Base-by-base conservation (phyloP, 139 green algal species). In the Micractinium conductrix region DNA sequence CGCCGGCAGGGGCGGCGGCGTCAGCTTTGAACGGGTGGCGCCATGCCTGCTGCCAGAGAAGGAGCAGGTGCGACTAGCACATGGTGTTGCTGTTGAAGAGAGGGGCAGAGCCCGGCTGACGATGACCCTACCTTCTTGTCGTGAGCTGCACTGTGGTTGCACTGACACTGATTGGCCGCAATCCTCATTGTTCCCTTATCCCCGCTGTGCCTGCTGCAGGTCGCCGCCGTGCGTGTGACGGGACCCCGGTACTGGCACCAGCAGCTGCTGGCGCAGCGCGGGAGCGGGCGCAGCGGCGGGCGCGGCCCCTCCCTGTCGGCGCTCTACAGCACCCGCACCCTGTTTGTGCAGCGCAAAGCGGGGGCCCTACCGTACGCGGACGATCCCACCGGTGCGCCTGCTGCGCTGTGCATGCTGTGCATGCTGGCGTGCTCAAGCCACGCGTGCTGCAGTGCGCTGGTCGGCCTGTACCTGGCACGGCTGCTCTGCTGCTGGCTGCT, bases 41-140 rank as follows among this genome's bases (percentile, higher is more conserved):
- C 95, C 95, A 7, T 96, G 92, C 88, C 85, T 98, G 50, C 83
- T 97, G 60, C 95, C 94, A 8, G 94, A 97, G 80, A n/a, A 78
- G n/a, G 24, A 78, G 24, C 80, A 91, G 83, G 84, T 93, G 45
- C 62, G 8, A 2, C 62, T 37, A 12, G 62, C 6, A 38, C 3
- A 37, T 7, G 28, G 10, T 35, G 58, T 19, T 69, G 62, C 53
- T 62, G 6, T n/a, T n/a, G n/a, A n/a, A n/a, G n/a, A n/a, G n/a
- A n/a, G n/a, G n/a, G n/a, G n/a, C n/a, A n/a, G n/a, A n/a, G n/a
- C n/a, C n/a, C n/a, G n/a, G n/a, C n/a, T n/a, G n/a, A n/a, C n/a
- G n/a, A n/a, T n/a, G n/a, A n/a, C n/a, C n/a, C n/a, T n/a, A n/a
- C n/a, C n/a, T n/a, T n/a, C n/a, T n/a, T n/a, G n/a, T n/a, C n/a